Evolutionary conservation across 2,329 filamentous ascomycete species (phyloP).

Genomic region (Elsinoe arachidis): DNA sequence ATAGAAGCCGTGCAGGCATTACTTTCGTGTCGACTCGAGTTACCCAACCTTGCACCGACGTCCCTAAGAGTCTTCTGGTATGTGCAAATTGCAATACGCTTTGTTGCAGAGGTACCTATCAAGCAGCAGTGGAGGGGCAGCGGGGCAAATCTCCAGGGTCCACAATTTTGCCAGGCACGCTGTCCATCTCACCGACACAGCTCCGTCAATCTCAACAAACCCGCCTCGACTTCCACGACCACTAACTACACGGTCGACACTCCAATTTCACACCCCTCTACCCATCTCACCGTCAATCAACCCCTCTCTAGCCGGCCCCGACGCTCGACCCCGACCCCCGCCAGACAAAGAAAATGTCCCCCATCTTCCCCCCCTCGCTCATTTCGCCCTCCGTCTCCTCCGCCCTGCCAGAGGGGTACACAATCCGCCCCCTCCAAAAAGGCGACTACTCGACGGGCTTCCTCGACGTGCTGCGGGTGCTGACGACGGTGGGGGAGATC

Average conservation of each 20-base stretch:
- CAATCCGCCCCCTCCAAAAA: conserved; percentile 67
- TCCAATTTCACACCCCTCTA: neutral
- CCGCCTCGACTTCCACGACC: neutral
- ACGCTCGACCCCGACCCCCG: no score
- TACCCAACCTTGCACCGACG: neutral
- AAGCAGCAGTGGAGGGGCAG: neutral
- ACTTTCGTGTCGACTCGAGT: neutral
- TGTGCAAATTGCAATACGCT: no score
- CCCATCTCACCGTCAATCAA: neutral
- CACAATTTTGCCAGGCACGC: conserved; percentile 9
- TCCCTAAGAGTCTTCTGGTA: neutral
- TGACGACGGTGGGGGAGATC: conserved; percentile 90
- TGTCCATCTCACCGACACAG: conserved; percentile 3
- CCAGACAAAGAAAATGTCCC: neutral
- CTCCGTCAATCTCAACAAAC: neutral
- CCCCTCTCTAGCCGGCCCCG: neutral
- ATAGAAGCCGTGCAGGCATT: neutral
- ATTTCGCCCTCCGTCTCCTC: conserved; percentile 67
- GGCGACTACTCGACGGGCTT: conserved; percentile 75
- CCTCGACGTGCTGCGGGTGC: conserved; percentile 79
- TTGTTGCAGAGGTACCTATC: neutral
- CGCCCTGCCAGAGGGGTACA: conserved; percentile 71
- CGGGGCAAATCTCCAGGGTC: conserved; percentile 3
- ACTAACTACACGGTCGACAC: neutral
- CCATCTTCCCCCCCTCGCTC: conserved; percentile 44